Percentiles rank a stretch among this genome's conserved stretches.
Evolutionary conservation across 805 yeast genomes (phyloP).

Genomic region (Candida gorgasii): DNA sequence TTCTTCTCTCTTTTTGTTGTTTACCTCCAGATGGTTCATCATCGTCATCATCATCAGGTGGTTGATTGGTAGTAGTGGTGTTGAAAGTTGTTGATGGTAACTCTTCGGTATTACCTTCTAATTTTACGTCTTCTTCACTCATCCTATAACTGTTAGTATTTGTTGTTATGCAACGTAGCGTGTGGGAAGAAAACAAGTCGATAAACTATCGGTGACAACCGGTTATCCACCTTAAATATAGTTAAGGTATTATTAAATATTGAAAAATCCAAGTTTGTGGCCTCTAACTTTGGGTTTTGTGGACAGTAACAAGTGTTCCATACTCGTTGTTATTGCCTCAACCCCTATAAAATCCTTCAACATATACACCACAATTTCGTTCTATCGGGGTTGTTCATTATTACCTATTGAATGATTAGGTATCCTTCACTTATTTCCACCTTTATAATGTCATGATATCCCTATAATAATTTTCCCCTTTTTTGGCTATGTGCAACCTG

Average conservation of each 20-base stretch:
- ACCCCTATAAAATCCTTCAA: background rate
- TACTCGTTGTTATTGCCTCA: background rate
- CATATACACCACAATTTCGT: background rate
- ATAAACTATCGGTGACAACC: too few relatives aligned
- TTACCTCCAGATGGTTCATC: conserved; percentile 49
- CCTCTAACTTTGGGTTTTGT: too few relatives aligned
- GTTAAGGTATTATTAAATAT: too few relatives aligned
- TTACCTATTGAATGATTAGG: background rate
- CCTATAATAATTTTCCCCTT: conserved; percentile 4
- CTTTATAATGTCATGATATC: background rate
- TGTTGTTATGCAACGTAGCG: background rate
- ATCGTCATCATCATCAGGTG: conserved; percentile 54
- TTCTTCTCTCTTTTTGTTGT: conserved; percentile 65
- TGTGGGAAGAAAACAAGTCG: too few relatives aligned
- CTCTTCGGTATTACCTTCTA: conserved; percentile 26
- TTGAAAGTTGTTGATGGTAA: conserved; percentile 23
- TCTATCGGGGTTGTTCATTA: background rate
- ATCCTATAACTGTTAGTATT: conserved; percentile 24
- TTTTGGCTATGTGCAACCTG: conserved; percentile 25
- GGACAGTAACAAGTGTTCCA: too few relatives aligned
- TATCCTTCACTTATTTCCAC: background rate
- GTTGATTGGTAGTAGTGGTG: conserved; percentile 24
- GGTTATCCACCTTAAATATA: too few relatives aligned
- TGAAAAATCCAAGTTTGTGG: too few relatives aligned
- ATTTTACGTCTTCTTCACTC: conserved; percentile 44